Conservation (phyloP, 768 basidiomycete species). For the Leucogyrophana mollusca region DNA sequence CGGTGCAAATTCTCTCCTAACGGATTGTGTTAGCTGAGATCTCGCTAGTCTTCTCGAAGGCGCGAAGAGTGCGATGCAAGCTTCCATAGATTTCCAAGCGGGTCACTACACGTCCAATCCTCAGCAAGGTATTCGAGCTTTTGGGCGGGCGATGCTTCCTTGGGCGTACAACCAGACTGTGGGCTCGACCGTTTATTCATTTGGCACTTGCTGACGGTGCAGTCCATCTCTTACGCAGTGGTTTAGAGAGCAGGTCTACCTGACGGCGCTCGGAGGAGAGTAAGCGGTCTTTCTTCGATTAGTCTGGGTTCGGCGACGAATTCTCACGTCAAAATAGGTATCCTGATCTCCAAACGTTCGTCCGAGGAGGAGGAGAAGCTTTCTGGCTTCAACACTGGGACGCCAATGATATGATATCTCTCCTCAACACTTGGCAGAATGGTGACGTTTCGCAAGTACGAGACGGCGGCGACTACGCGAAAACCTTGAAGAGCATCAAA, state of each 20-base stretch:
- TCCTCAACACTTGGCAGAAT: constrained; percentile 49
- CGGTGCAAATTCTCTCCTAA: neutral
- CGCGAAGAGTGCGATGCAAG: constrained; percentile 47
- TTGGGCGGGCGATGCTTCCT: constrained; percentile 49
- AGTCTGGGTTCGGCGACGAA: constrained; percentile 1
- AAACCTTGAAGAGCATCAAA: constrained; percentile 40
- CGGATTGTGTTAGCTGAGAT: neutral
- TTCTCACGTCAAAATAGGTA: constrained; percentile 29
- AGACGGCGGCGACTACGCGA: constrained; percentile 41
- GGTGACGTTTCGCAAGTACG: constrained; percentile 48
- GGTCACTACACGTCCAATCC: constrained; percentile 50
- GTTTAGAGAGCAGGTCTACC: constrained; percentile 47
- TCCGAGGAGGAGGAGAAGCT: constrained; percentile 50
- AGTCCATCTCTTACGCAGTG: constrained; percentile 77
- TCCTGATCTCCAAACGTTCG: constrained; percentile 44
- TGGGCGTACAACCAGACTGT: constrained; percentile 58
- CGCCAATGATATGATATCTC: constrained; percentile 50
- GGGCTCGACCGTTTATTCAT: constrained; percentile 72
- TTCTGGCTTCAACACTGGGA: constrained; percentile 45
- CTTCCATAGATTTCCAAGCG: constrained; percentile 51
- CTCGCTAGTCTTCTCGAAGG: constrained; percentile 52
- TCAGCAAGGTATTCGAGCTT: constrained; percentile 51
- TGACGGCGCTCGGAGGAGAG: constrained; percentile 39
- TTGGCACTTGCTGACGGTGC: constrained; percentile 88
- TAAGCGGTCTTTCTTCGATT: constrained; percentile 15